Conservation (phyloP, 805 yeast species). For the Jamesozyma jinghongensis region DNA sequence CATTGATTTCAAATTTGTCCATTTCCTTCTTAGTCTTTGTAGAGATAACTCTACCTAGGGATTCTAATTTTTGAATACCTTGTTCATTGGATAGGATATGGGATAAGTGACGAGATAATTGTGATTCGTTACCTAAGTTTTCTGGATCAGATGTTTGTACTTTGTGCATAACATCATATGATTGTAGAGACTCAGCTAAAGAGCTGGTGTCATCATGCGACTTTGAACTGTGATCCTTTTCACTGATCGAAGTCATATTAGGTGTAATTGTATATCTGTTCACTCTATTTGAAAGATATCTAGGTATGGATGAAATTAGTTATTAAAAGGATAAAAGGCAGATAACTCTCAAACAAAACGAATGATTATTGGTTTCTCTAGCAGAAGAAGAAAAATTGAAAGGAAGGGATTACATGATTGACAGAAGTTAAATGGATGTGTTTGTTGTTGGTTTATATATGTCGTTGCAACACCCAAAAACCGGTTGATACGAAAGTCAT, state of each 20-base stretch:
- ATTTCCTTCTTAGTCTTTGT: slow-evolving; percentile 40
- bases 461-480: no score
- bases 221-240: slow-evolving; percentile 1
- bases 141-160: slow-evolving; percentile 1
- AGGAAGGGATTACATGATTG: no score
- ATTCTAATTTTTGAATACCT: slow-evolving; percentile 35
- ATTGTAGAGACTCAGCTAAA: slow-evolving; percentile 2
- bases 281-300: no score
- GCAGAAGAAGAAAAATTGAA: no score
- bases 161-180: background rate
- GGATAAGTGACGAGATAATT: slow-evolving; percentile 17
- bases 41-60: slow-evolving; percentile 43
- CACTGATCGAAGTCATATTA: background rate
- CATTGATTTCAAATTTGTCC: slow-evolving; percentile 36
- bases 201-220: slow-evolving; percentile 3
- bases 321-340: no score
- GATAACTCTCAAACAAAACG: no score
- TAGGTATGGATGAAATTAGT: no score
- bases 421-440: no score
- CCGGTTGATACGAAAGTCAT: no score
- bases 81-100: slow-evolving; percentile 29
- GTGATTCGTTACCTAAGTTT: slow-evolving; percentile 1
- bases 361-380: no score
- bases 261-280: no score
- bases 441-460: no score